These are phyloP conservation scores for Suillus americanus DNA, from an alignment of 768 basidiomycete species.

Conservation along the genomic window DNA sequence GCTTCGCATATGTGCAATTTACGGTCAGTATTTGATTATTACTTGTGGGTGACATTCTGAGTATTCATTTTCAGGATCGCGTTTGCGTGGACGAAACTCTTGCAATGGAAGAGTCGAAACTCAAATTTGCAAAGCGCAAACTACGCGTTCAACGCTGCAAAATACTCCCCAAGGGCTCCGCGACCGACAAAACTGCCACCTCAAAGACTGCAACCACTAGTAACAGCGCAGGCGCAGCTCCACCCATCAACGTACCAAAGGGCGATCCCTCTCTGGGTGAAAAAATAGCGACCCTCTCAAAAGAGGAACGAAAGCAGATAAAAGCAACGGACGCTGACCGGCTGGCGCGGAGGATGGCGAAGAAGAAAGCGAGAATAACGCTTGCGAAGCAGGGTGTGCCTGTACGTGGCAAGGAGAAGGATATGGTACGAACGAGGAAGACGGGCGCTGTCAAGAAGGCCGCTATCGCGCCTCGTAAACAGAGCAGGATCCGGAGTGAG, in stretches of 20 bases:
- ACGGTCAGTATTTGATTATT: constrained; percentile 41
- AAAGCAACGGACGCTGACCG: constrained; percentile 83
- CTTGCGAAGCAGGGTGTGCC: constrained; percentile 43
- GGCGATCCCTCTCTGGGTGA: constrained; percentile 83
- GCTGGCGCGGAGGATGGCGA: constrained; percentile 79
- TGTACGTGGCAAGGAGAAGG: constrained; percentile 41
- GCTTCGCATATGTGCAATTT: constrained; percentile 92
- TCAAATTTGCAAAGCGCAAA: constrained; percentile 92
- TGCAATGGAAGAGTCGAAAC: constrained; percentile 69
- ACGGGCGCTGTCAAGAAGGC: constrained; percentile 24
- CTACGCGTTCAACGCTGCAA: constrained; percentile 92
- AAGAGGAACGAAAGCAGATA: constrained; percentile 81
- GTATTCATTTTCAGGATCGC: constrained; percentile 57
- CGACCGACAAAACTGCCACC: constrained; percentile 14
- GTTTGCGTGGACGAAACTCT: constrained; percentile 92
- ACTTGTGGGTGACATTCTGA: constrained; percentile 1
- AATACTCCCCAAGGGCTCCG: constrained; percentile 47
- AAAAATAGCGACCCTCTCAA: constrained; percentile 72
- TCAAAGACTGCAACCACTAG: constrained; percentile 10
- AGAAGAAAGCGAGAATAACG: constrained; percentile 75
- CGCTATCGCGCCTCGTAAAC: constrained; percentile 25
- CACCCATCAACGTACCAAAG: constrained; percentile 46
- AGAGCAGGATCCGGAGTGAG: constrained; percentile 52
- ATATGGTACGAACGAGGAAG: constrained; percentile 44
- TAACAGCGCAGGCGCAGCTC: constrained; percentile 2